Conservation (phyloP, 352 stramenopile species). For the Globisporangium cystogenes region DNA sequence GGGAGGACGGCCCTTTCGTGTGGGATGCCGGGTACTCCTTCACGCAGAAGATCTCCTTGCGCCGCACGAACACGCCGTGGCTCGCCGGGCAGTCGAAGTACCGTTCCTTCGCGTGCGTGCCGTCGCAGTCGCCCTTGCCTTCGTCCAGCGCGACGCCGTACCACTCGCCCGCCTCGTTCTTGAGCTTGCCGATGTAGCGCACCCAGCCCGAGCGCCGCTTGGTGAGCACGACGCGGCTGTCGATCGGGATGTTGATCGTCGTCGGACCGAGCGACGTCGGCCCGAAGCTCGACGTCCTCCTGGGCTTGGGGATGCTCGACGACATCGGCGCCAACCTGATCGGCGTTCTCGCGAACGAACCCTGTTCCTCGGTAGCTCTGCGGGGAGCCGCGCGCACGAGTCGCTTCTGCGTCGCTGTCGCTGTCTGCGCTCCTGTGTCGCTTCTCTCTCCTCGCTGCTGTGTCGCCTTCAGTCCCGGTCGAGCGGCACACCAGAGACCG, state of each 20-base stretch:
- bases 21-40: constrained; percentile 26
- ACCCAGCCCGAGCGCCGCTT: constrained; percentile 43
- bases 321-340: constrained; percentile 7
- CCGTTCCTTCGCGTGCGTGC: constrained; percentile 34
- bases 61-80: constrained; percentile 57
- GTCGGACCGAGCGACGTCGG: constrained; percentile 5
- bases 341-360: too few species aligned
- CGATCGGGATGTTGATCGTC: constrained; percentile 42
- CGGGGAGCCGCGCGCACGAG: background rate
- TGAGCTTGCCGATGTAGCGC: constrained; percentile 58
- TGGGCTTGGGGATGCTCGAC: constrained; percentile 15
- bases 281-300: constrained; percentile 7
- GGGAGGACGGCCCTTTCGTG: constrained; percentile 39
- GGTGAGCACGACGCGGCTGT: constrained; percentile 52
- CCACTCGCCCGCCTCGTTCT: constrained; percentile 51
- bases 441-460: too few species aligned
- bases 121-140: constrained; percentile 52
- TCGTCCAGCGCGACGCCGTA: constrained; percentile 65
- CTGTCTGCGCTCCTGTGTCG: background rate
- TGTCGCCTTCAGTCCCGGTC: too few species aligned
- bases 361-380: background rate
- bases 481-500: too few species aligned
- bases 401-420: too few species aligned
- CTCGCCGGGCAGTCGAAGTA: constrained; percentile 48
- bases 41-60: constrained; percentile 49